Conservation (phyloP, 805 yeast genomes). For the Ogataea neopini region DNA sequence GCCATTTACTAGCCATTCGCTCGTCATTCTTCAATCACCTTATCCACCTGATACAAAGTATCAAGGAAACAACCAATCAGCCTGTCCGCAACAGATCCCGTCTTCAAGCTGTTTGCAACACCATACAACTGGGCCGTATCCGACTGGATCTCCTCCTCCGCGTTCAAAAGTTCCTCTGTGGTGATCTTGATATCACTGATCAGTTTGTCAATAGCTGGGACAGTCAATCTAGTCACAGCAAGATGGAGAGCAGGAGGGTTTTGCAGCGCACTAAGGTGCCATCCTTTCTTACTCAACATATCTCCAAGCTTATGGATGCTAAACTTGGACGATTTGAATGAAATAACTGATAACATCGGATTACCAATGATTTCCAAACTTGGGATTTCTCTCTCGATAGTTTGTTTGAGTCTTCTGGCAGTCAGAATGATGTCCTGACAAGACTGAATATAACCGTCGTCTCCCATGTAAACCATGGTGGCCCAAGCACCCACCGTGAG, state of each 20-base stretch:
- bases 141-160: conserved; percentile 29
- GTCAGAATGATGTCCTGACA: conserved; percentile 68
- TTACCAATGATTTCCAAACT: conserved; percentile 77
- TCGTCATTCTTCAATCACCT: too few species aligned
- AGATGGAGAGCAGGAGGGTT: conserved; percentile 89
- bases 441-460: conserved; percentile 71
- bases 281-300: conserved; percentile 61
- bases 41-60: conserved; percentile 60
- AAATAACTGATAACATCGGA: conserved; percentile 78
- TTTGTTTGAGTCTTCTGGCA: conserved; percentile 55
- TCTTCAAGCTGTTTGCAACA: conserved; percentile 87
- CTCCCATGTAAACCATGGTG: conserved; percentile 79
- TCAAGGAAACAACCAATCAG: conserved; percentile 82
- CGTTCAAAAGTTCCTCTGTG: conserved; percentile 41
- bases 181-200: conserved; percentile 48
- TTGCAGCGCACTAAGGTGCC: conserved; percentile 90
- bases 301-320: conserved; percentile 84
- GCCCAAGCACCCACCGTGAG: conserved; percentile 99
- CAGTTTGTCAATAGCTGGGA: conserved; percentile 60
- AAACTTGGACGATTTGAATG: conserved; percentile 65
- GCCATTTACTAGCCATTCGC: too few species aligned
- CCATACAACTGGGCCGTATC: conserved; percentile 93
- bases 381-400: conserved; percentile 48
- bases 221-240: conserved; percentile 78
- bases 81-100: conserved; percentile 80